Evolutionary conservation across 2,329 filamentous ascomycete genomes (phyloP), one percentile per base, ranked within the genome.

Genomic region (Aspergillus caelatus): DNA sequence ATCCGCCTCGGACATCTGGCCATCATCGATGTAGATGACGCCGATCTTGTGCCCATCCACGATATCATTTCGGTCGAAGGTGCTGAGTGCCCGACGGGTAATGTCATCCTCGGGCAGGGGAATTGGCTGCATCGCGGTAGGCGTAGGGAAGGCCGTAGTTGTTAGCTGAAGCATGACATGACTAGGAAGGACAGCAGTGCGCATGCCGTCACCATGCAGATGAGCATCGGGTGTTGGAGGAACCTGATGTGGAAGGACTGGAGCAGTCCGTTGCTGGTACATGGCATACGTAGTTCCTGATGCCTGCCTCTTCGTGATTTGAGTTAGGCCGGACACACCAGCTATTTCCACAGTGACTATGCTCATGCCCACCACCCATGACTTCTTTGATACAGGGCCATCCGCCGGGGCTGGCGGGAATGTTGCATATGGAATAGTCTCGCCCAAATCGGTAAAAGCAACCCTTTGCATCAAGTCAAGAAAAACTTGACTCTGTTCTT

Each of bases 1-100:
- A 61, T 96, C 92, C 0, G 84, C 82, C 76, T 98, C 95, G 1
- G 89, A 80, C 0, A 87, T 92, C 78, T 99, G 95, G 8, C 91
- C 90, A 71, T 96, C 90, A 60, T 91, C 93, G 67, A 98, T 90
- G 77, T 97, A 99, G 46, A 99, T 89, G 26, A 99, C 91, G 19
- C 95, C 95, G 48, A 97, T 91, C 78, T 97, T 97, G 83, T 98
- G 93, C 8, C 93, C 93, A 77, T 99, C 95, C 5, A 99, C 90
- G 10, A 93, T 94, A 43, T 94, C 91, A 68, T 88, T 96, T 36
- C 90, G 88, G 77, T 99, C 95, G 76, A 99, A 96, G 14, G 88
- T 84, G 43, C 86, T 86, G 45, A 99, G 89, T 0, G 92, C 90
- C 68, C 94, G 88, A 43, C 88, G 85, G 2, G 90, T 88, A 36